Percentiles rank a stretch among this genome's conserved stretches.
Evolutionary conservation across 2,329 filamentous ascomycete genomes (phyloP).

Genomic region (Cladosporium sp.): DNA sequence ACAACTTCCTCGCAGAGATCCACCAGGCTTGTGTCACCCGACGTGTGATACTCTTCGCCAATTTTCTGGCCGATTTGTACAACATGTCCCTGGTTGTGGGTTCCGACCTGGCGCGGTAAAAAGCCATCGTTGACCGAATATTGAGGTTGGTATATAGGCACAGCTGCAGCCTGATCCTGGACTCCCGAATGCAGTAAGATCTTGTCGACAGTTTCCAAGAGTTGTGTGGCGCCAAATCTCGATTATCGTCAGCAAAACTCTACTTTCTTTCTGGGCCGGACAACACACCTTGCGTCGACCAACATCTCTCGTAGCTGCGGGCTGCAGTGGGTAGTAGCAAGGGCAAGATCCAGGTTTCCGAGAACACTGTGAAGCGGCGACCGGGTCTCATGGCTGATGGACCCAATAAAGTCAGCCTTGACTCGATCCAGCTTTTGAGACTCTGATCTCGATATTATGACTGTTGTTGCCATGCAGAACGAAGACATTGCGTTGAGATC

Average conservation of each 20-base stretch:
- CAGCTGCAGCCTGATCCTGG: neutral
- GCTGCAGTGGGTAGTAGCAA: conserved; percentile 35
- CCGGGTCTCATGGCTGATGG: conserved; percentile 36
- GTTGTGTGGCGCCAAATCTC: conserved; percentile 32
- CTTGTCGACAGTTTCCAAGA: conserved; percentile 40
- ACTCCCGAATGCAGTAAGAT: conserved; percentile 25
- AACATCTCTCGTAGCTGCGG: conserved; percentile 24
- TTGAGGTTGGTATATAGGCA: neutral
- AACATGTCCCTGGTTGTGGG: neutral
- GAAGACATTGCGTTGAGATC: conserved; percentile 28
- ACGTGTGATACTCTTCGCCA: neutral
- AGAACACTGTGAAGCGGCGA: conserved; percentile 27
- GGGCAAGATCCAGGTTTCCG: conserved; percentile 40
- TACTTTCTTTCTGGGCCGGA: neutral
- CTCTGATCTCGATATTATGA: conserved; percentile 51
- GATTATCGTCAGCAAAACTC: neutral
- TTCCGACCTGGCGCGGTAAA: neutral
- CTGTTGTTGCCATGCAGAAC: conserved; percentile 53
- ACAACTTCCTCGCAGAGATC: conserved; percentile 4
- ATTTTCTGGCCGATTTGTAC: neutral
- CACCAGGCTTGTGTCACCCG: neutral
- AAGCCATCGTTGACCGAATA: neutral
- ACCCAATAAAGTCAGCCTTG: conserved; percentile 36
- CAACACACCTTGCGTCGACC: conserved; percentile 18
- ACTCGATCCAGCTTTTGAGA: conserved; percentile 39